Conservation (phyloP, 257 asterid genomes). For the Fraxinus excelsior region DNA sequence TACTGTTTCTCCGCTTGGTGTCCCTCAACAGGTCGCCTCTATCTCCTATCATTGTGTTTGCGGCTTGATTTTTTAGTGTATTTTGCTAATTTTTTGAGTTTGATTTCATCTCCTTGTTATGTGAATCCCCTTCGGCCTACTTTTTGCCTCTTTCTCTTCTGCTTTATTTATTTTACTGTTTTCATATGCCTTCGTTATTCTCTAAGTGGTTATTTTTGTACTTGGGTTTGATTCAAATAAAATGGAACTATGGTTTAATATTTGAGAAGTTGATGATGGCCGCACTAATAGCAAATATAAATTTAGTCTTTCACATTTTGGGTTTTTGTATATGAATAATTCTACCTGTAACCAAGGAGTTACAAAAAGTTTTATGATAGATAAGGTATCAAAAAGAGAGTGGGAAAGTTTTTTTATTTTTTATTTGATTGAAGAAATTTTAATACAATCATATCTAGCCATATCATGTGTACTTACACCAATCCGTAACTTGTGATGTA, state of each 20-base stretch:
- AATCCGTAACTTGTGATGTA: too few species aligned
- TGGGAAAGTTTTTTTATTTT: too few species aligned
- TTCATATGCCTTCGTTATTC: background rate
- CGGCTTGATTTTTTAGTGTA: background rate
- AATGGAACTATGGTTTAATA: background rate
- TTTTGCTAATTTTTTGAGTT: background rate
- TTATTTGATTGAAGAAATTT: too few species aligned
- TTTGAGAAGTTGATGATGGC: conserved; percentile 1
- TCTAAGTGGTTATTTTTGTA: background rate
- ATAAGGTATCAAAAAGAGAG: too few species aligned
- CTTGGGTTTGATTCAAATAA: background rate
- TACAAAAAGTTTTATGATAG: too few species aligned
- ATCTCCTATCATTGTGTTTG: background rate
- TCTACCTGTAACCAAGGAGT: too few species aligned
- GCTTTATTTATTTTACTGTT: background rate
- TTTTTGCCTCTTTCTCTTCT: background rate
- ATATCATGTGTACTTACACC: too few species aligned
- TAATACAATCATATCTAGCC: too few species aligned
- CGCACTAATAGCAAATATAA: background rate
- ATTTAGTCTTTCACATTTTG: background rate
- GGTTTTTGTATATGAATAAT: background rate
- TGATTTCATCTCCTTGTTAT: background rate
- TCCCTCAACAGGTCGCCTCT: conserved; percentile 80
- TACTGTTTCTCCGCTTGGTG: conserved; percentile 89
- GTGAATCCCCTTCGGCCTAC: background rate